These are phyloP conservation scores for Ganoderma resinaceum DNA, from an alignment of 1,284 basidiomycete species.

Conservation along the genomic window DNA sequence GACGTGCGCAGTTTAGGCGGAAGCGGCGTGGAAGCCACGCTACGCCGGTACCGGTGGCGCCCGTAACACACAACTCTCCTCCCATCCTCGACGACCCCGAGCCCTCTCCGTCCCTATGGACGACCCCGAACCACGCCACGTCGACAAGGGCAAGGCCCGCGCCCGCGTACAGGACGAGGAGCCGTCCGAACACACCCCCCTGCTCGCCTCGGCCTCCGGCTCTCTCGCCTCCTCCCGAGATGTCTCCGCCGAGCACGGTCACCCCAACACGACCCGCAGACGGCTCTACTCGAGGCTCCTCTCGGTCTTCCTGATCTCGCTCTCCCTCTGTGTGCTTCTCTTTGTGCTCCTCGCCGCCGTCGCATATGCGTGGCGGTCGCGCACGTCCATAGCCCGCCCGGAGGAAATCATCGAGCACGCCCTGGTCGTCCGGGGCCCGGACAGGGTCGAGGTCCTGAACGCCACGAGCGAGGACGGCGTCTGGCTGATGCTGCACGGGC, in stretches of 20 bases:
- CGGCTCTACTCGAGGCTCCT: conserved; percentile 52
- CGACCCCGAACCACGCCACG: conserved; percentile 6
- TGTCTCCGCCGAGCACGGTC: conserved; percentile 32
- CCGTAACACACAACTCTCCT: background rate
- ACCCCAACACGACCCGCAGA: conserved; percentile 36
- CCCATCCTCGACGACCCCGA: background rate
- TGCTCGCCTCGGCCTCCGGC: conserved; percentile 43
- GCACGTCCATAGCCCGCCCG: conserved; percentile 57
- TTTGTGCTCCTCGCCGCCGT: conserved; percentile 55
- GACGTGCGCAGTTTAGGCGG: background rate
- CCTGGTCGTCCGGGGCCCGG: conserved; percentile 66
- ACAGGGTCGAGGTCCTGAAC: conserved; percentile 65
- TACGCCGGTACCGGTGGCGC: background rate
- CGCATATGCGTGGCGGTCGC: conserved; percentile 69
- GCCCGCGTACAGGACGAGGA: conserved; percentile 39
- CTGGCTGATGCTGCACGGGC: conserved; percentile 63
- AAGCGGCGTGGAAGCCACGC: background rate
- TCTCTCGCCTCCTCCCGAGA: conserved; percentile 32
- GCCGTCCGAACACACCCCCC: conserved; percentile 53
- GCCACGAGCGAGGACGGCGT: conserved; percentile 63
- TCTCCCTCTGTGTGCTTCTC: conserved; percentile 49
- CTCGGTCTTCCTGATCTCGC: conserved; percentile 54
- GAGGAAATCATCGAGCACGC: conserved; percentile 63
- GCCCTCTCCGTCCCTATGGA: conserved; percentile 20
- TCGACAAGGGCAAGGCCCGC: conserved; percentile 54